Conservation (phyloP, 2,329 filamentous ascomycete species). For the Paracoccidioides brasiliensis region DNA sequence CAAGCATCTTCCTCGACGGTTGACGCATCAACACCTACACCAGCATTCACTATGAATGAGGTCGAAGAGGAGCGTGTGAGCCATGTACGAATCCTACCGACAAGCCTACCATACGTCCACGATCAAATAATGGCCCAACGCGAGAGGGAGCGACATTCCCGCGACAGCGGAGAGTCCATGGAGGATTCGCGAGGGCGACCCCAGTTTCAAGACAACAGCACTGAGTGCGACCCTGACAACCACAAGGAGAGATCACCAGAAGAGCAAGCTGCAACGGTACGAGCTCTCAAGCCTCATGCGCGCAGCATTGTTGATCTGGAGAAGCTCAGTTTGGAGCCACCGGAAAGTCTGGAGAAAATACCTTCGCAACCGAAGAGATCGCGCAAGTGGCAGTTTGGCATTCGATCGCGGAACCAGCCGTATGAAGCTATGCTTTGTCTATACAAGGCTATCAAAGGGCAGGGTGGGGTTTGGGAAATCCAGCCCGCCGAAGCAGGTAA, state of each 20-base stretch:
- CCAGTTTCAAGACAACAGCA: background rate
- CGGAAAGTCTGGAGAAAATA: slow-evolving; percentile 41
- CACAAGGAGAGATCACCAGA: slow-evolving; percentile 36
- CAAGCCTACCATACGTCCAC: slow-evolving; percentile 81
- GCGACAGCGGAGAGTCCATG: slow-evolving; percentile 38
- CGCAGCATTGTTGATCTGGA: slow-evolving; percentile 58
- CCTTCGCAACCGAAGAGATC: slow-evolving; percentile 45
- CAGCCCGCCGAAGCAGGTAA: slow-evolving; percentile 31
- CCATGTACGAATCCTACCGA: slow-evolving; percentile 84
- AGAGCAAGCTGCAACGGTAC: slow-evolving; percentile 68
- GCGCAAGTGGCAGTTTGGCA: slow-evolving; percentile 96
- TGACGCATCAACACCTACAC: background rate
- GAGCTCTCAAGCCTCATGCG: slow-evolving; percentile 74
- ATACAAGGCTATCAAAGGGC: slow-evolving; percentile 76
- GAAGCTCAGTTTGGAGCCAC: slow-evolving; percentile 43
- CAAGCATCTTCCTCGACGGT: background rate
- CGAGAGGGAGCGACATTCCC: slow-evolving; percentile 19
- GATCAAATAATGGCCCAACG: slow-evolving; percentile 67
- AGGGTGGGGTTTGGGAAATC: slow-evolving; percentile 77
- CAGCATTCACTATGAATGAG: slow-evolving; percentile 14
- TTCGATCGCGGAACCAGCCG: slow-evolving; percentile 83
- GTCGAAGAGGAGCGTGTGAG: slow-evolving; percentile 47
- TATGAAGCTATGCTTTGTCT: slow-evolving; percentile 92
- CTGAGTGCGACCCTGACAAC: slow-evolving; percentile 1
- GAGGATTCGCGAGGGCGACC: slow-evolving; percentile 7